phyloP scores from a whole-genome alignment of 768 basidiomycete species.

The Naganishia kalamii region DNA sequence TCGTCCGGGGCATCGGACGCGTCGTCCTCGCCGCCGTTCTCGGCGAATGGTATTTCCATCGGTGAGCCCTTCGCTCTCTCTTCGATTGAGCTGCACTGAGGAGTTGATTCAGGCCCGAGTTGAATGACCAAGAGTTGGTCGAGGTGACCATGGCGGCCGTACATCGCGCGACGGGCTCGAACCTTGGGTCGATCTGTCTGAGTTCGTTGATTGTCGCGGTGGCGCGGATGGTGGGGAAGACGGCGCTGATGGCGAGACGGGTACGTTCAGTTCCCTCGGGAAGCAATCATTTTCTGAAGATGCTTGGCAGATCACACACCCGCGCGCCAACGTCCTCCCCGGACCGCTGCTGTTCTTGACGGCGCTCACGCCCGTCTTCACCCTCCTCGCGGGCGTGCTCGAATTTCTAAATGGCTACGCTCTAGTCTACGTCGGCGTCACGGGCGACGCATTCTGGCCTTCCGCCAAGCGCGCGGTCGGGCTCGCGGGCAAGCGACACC shows the following conservation, averaged over 20 bases:
- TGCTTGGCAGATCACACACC: slow-evolving; percentile 28
- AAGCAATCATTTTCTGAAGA: background rate
- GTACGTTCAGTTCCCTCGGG: background rate
- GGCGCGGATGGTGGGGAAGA: slow-evolving; percentile 55
- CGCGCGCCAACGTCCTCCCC: slow-evolving; percentile 38
- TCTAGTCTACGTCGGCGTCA: slow-evolving; percentile 67
- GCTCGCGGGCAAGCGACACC: slow-evolving; percentile 45
- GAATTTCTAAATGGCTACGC: slow-evolving; percentile 61
- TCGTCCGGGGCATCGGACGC: slow-evolving; percentile 70
- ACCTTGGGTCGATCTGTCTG: slow-evolving; percentile 70
- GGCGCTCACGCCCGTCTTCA: slow-evolving; percentile 42
- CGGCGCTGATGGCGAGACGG: slow-evolving; percentile 35
- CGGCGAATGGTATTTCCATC: slow-evolving; percentile 83
- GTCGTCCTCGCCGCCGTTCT: slow-evolving; percentile 74
- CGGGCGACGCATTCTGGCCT: slow-evolving; percentile 64
- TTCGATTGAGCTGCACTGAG: background rate
- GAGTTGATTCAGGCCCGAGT: background rate
- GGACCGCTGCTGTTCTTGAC: slow-evolving; percentile 39
- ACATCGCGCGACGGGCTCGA: slow-evolving; percentile 70
- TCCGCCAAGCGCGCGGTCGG: slow-evolving; percentile 57
- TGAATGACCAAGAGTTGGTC: slow-evolving; percentile 15
- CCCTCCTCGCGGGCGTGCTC: slow-evolving; percentile 45
- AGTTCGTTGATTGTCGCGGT: slow-evolving; percentile 69
- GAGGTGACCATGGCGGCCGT: slow-evolving; percentile 71
- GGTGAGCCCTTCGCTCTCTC: slow-evolving; percentile 48